phyloP scores from a whole-genome alignment of 129 eudicot species.

The Rutidosis leptorrhynchoides region DNA sequence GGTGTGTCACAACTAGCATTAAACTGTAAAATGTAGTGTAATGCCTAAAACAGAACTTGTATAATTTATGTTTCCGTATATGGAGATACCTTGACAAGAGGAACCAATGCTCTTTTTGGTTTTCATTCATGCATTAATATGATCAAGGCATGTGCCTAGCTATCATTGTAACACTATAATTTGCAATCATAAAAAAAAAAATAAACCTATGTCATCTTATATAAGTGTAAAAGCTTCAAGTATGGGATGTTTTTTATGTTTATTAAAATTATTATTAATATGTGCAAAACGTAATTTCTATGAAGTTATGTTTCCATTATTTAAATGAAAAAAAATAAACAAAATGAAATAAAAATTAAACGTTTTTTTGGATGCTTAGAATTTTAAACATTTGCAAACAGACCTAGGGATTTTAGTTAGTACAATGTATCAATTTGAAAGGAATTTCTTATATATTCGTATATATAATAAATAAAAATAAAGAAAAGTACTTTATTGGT shows the following conservation, averaged over 20 bases:
- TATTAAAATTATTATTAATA: background rate
- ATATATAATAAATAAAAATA: too few relatives aligned
- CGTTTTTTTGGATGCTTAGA: background rate
- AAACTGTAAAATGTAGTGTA: background rate
- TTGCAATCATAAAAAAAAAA: constrained; percentile 26
- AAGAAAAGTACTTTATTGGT: too few relatives aligned
- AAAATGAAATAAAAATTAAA: background rate
- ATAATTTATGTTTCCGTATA: background rate
- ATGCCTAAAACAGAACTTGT: background rate
- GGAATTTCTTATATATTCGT: too few relatives aligned
- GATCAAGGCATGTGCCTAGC: constrained; percentile 34
- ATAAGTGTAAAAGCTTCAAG: constrained; percentile 11
- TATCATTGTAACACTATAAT: constrained; percentile 26
- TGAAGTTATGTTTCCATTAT: background rate
- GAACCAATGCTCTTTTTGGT: background rate
- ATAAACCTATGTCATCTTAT: constrained; percentile 15
- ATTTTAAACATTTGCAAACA: background rate
- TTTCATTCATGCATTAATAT: constrained; percentile 12
- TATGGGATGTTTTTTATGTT: background rate
- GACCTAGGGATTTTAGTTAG: background rate
- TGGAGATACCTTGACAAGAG: background rate
- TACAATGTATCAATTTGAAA: too few relatives aligned
- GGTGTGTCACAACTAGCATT: background rate
- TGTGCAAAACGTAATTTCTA: constrained; percentile 4
- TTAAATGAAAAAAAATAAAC: background rate